Evolutionary conservation across 805 yeast genomes (phyloP), one percentile per base, ranked within the genome.

Genomic region (Yarrowia sp.): DNA sequence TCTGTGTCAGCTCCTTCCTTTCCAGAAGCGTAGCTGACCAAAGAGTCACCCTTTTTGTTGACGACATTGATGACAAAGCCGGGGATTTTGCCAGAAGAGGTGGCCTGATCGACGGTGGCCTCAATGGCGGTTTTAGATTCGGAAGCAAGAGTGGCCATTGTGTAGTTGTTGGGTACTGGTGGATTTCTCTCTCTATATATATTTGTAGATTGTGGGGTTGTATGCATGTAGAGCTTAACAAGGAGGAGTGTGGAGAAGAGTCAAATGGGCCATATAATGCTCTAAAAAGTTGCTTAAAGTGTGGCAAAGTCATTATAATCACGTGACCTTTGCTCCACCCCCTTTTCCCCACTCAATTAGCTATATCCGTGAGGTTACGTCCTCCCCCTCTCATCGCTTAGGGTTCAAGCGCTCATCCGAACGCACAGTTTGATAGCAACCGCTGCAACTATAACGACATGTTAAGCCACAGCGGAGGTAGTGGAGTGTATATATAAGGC

Each of bases 11-110:
- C 18, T 4, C 68, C 71, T 8, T 44, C 28, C 17, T 66, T 53
- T 17, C 67, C 66, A n/a, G 51, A 31, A 8, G 71, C 71, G 18
- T 31, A 33, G 53, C 58, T 39, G 39, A 65, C 32, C 13, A 66
- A 39, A n/a, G 41, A 36, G 28, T 66, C 58, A 2, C 67, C 67
- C 18, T 51, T 65, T 11, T 35, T 53, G 42, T 66, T 55, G 31
- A 62, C 67, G 31, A 42, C 41, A 43, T 43, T 58, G 39, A 44
- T 15, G 15, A 58, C 64, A n/a, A 43, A 42, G 8, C 64, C 64
- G 15, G 64, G 64, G 51, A 58, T 58, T n/a, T 57, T 43, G 17
- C 50, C 50, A 5, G 63, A 57, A 11, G 32, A 6, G 3, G 50
- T 42, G 6, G 50, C 63, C 41, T 42, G 39, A 33, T 57, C 50